Percentiles rank a stretch among this genome's conserved stretches.
phyloP scores from a whole-genome alignment of 1,139 yeast species.

The Taiozyma sp. region DNA sequence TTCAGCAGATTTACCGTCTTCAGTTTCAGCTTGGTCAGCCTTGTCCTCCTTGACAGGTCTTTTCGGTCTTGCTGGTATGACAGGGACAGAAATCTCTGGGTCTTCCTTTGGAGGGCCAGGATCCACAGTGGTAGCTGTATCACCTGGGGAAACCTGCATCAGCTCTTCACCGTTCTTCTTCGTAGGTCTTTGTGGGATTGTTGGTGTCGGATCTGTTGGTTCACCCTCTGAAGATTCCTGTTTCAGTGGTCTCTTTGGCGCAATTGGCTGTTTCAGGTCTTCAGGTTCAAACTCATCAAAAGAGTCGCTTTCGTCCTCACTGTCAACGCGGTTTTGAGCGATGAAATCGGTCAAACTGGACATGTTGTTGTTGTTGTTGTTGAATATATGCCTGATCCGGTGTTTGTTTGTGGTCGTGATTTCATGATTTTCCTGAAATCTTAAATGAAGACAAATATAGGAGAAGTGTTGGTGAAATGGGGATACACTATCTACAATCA shows the following conservation, averaged over 20 bases:
- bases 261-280: background rate
- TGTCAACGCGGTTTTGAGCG: background rate
- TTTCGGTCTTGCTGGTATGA: slow-evolving; percentile 24
- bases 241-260: slow-evolving; percentile 3
- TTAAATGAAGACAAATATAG: too few relatives aligned
- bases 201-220: slow-evolving; percentile 1
- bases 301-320: background rate
- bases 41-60: background rate
- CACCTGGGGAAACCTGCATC: background rate
- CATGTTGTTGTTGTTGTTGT: background rate
- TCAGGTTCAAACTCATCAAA: background rate
- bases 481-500: too few relatives aligned
- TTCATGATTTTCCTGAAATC: background rate
- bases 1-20: background rate
- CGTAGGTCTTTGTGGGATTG: slow-evolving; percentile 10
- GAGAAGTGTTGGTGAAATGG: too few relatives aligned
- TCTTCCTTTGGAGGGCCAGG: background rate
- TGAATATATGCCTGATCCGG: background rate
- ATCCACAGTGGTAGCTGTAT: background rate
- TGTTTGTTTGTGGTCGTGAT: background rate
- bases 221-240: background rate
- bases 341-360: background rate
- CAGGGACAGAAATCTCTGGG: slow-evolving; percentile 11
- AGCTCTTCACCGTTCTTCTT: background rate
- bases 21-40: background rate